Conservation (phyloP, 73 alveolate genomes). For the Paramecium tetraurelia region DNA sequence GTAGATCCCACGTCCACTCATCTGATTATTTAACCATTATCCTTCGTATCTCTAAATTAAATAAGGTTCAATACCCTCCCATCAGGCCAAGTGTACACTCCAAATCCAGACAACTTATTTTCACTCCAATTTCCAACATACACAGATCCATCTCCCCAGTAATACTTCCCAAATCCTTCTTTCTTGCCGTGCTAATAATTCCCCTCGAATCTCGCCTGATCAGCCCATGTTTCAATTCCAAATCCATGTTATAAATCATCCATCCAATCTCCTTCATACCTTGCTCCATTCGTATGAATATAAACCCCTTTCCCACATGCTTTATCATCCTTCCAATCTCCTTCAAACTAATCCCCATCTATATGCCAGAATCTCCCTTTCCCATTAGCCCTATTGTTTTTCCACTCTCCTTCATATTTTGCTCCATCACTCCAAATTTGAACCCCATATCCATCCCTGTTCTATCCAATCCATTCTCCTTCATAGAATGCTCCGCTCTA, state of each 20-base stretch:
- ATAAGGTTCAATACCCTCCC: slow-evolving; percentile 27
- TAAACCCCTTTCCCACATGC: slow-evolving; percentile 62
- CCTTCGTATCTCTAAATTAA: slow-evolving; percentile 52
- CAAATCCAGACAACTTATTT: slow-evolving; percentile 73
- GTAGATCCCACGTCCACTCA: slow-evolving; percentile 76
- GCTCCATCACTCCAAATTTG: slow-evolving; percentile 63
- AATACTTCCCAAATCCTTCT: slow-evolving; percentile 77
- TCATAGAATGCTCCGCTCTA: slow-evolving; percentile 60
- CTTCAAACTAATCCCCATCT: slow-evolving; percentile 65
- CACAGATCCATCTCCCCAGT: slow-evolving; percentile 68
- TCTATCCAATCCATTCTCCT: slow-evolving; percentile 69
- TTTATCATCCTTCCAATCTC: slow-evolving; percentile 64
- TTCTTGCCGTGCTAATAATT: slow-evolving; percentile 70
- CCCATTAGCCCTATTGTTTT: slow-evolving; percentile 58
- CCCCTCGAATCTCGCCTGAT: slow-evolving; percentile 73
- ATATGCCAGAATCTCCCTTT: slow-evolving; percentile 67
- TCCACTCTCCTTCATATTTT: slow-evolving; percentile 65
- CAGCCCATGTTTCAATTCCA: slow-evolving; percentile 76
- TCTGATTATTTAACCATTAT: slow-evolving; percentile 51
- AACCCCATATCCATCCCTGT: slow-evolving; percentile 61
- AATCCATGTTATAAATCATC: slow-evolving; percentile 66
- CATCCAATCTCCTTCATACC: slow-evolving; percentile 69
- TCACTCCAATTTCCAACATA: slow-evolving; percentile 77
- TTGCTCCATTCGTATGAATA: slow-evolving; percentile 60
- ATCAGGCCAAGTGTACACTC: slow-evolving; percentile 75